Evolutionary conservation across 495 filamentous ascomycete species (phyloP).

Genomic region (Tuber aestivum): DNA sequence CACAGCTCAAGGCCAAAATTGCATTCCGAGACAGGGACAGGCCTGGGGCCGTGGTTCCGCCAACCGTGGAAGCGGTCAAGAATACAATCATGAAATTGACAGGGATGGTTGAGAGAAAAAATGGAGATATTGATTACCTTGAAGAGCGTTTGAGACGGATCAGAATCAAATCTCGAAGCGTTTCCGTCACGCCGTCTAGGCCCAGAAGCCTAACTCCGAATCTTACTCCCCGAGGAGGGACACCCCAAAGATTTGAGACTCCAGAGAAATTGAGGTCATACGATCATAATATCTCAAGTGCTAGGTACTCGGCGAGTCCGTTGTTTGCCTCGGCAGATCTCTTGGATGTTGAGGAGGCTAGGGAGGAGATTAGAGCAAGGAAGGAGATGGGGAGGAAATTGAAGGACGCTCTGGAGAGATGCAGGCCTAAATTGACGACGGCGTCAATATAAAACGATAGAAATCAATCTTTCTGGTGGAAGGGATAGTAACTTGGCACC

Average conservation of each 20-base stretch:
- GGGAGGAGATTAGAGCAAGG: conserved; percentile 38
- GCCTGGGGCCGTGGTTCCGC: conserved; percentile 48
- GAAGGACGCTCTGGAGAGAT: conserved; percentile 30
- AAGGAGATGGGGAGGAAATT: conserved; percentile 39
- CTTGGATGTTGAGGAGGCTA: conserved; percentile 38
- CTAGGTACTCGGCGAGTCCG: conserved; percentile 24
- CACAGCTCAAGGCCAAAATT: conserved; percentile 72
- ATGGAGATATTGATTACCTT: conserved; percentile 79
- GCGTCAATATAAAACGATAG: neutral
- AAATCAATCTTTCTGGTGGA: neutral
- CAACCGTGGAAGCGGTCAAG: conserved; percentile 85
- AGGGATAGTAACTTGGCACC: neutral
- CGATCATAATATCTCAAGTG: conserved; percentile 8
- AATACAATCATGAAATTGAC: conserved; percentile 91
- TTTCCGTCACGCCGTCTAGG: conserved; percentile 22
- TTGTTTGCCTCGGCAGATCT: conserved; percentile 36
- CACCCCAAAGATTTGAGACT: conserved; percentile 27
- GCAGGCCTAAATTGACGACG: conserved; percentile 31
- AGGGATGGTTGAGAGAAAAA: conserved; percentile 78
- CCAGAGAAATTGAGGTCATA: conserved; percentile 23
- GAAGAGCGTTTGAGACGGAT: conserved; percentile 63
- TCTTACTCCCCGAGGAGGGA: conserved; percentile 18
- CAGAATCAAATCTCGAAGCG: conserved; percentile 26
- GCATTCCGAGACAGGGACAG: conserved; percentile 52
- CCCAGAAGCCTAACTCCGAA: conserved; percentile 31